A percentile compares a stretch with the other conserved stretches of the same genome.
Conservation (phyloP, 2,329 filamentous ascomycete species). For the Ophiocordyceps robertsii region DNA sequence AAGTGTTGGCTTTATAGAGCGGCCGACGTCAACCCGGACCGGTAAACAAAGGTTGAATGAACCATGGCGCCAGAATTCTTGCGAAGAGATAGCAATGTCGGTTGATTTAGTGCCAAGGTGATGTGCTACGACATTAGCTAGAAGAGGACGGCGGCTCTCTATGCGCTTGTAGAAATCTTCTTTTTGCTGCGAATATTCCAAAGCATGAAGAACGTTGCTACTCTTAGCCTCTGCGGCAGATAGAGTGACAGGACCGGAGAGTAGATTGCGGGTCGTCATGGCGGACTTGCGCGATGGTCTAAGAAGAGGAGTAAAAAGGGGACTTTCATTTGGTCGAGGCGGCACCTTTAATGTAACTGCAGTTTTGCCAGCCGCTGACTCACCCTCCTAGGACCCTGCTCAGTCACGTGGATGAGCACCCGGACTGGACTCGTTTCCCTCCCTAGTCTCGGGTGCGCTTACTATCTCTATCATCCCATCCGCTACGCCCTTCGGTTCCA, state of each 20-base stretch:
- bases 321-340: not conserved
- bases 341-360: not conserved
- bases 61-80: constrained; percentile 10
- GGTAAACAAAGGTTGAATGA: constrained; percentile 20
- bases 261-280: constrained; percentile 7
- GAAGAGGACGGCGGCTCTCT: constrained; percentile 1
- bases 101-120: constrained; percentile 2
- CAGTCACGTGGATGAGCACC: no score
- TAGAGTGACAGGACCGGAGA: constrained; percentile 6
- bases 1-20: not conserved
- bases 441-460: no score
- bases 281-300: not conserved
- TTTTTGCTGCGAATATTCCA: constrained; percentile 4
- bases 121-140: constrained; percentile 1
- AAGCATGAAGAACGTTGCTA: constrained; percentile 5
- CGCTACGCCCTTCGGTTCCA: no score
- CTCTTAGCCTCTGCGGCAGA: constrained; percentile 2
- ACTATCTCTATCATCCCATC: no score
- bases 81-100: constrained; percentile 3
- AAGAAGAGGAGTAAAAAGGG: not conserved
- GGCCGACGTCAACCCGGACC: constrained; percentile 4
- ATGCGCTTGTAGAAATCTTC: constrained; percentile 5
- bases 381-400: no score
- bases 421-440: no score
- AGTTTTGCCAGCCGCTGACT: no score